Evolutionary conservation across 208 protist genomes (phyloP).

Genomic region (Crithidia brevicula): DNA sequence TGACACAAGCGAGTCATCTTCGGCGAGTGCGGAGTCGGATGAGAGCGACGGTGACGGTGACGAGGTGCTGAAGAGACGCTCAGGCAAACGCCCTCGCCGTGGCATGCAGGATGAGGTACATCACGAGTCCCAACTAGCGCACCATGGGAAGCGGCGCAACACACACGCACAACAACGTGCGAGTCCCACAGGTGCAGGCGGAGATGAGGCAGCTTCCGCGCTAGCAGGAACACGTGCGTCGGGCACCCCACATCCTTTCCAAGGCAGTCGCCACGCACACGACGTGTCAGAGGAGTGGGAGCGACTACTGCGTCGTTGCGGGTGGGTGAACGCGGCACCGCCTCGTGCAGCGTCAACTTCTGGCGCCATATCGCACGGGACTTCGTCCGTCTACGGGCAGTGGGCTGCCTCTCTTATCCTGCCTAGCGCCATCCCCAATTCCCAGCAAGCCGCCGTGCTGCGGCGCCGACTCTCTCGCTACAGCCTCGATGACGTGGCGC

Average conservation of each 20-base stretch:
- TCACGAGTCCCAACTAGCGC: too few species aligned
- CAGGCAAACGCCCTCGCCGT: too few species aligned
- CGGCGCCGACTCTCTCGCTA: constrained; percentile 26
- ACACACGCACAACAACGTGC: too few species aligned
- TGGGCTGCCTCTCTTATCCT: constrained; percentile 26
- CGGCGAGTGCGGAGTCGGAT: too few species aligned
- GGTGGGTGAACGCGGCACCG: constrained; percentile 31
- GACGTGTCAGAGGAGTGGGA: constrained; percentile 33
- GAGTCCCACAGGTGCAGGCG: too few species aligned
- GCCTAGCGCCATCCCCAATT: constrained; percentile 7
- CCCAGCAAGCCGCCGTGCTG: constrained; percentile 28
- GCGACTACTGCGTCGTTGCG: constrained; percentile 24
- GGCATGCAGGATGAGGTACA: too few species aligned
- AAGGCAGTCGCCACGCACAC: constrained; percentile 25
- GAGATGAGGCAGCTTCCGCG: too few species aligned
- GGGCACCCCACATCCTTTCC: not conserved
- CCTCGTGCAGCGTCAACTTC: not conserved
- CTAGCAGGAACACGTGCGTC: too few species aligned
- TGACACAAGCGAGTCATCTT: too few species aligned
- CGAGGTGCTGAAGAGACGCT: too few species aligned
- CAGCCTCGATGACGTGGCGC: constrained; percentile 24
- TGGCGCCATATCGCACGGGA: not conserved
- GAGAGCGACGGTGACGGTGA: too few species aligned
- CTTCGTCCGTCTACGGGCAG: not conserved
- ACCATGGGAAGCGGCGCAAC: too few species aligned